Evolutionary conservation across 2,329 filamentous ascomycete species (phyloP), one percentile per base, ranked within the genome.

Genomic region (Aspergillus carbonarius): DNA sequence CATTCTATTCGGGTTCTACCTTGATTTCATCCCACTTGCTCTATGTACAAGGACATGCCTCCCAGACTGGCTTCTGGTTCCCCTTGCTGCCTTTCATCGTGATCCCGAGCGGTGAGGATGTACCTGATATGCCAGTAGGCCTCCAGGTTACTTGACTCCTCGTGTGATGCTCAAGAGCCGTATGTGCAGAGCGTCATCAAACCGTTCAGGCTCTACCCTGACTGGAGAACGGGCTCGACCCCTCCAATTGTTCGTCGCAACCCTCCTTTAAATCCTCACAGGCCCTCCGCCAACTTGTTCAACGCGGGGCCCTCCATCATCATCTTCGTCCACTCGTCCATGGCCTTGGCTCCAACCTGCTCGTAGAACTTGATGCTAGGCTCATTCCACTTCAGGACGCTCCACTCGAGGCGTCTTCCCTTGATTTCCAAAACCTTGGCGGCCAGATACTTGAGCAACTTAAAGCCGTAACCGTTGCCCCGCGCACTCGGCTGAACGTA

Each of bases 351-450:
- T 13, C 79, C 79, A 47, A 81, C 66, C 55, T 71, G 69, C 64
- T 82, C 76, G 69, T 98, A 98, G 70, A 98, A 97, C 67, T 87
- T 82, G 78, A 98, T 90, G 73, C 89, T 93, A 7, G 91, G 90
- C 80, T 91, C 85, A 71, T 98, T 98, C 92, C 92, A 96, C 60
- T 91, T 93, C 68, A 97, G 76, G 62, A 96, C 95, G 64, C 83
- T 87, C 93, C 93, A 98, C 71, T 98, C 93, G 56, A 98, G 77
- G 59, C 93, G 82, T 7, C 83, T 87, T 1, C 92, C 92, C 3
- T 84, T 81, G 63, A 93, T 88, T 54, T 83, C 82, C 54, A 90
- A 70, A 3, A 92, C 88, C 78, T 96, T 90, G 69, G 84, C 85
- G n/a, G 93, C 93, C 71, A 97, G 78, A 65, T 86, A 85, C 61